Conservation (phyloP, 2,329 filamentous ascomycete species). For the Aspergillus nomiae region DNA sequence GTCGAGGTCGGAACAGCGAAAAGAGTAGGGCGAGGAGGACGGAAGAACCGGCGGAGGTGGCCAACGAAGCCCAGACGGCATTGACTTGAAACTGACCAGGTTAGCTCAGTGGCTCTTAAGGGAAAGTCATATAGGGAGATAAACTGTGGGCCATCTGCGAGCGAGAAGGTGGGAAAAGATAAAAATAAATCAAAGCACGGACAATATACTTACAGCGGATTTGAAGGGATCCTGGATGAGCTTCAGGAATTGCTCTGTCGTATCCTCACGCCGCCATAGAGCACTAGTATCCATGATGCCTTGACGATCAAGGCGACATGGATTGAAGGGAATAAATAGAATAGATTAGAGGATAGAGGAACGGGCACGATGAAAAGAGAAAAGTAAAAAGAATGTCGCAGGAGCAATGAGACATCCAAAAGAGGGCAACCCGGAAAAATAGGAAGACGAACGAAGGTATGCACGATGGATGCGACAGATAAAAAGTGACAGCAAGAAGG, state of each 20-base stretch:
- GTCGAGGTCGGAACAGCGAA: conserved; percentile 86
- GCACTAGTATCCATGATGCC: conserved; percentile 30
- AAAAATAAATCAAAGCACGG: background rate
- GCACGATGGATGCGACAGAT: conserved; percentile 7
- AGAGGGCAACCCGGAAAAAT: background rate
- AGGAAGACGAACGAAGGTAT: conserved; percentile 1
- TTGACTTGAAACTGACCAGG: conserved; percentile 53
- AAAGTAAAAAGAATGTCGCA: background rate
- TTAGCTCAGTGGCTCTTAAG: conserved; percentile 5
- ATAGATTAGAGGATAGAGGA: conserved; percentile 10
- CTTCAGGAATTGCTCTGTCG: conserved; percentile 42
- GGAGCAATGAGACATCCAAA: background rate
- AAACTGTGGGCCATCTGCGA: background rate
- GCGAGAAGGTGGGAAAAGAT: background rate
- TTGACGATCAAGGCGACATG: conserved; percentile 19
- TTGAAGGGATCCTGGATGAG: conserved; percentile 50
- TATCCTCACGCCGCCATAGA: conserved; percentile 27
- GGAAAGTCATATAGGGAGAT: background rate
- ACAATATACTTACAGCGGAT: conserved; percentile 39
- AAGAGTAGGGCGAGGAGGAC: conserved; percentile 75
- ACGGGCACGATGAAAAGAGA: conserved; percentile 1
- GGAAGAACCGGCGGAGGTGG: conserved; percentile 76
- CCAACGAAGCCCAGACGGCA: conserved; percentile 77
- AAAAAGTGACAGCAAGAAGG: conserved; percentile 3
- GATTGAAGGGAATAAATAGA: conserved; percentile 1